Conservation (phyloP, 352 stramenopile genomes). For the Phytophthora pisi region DNA sequence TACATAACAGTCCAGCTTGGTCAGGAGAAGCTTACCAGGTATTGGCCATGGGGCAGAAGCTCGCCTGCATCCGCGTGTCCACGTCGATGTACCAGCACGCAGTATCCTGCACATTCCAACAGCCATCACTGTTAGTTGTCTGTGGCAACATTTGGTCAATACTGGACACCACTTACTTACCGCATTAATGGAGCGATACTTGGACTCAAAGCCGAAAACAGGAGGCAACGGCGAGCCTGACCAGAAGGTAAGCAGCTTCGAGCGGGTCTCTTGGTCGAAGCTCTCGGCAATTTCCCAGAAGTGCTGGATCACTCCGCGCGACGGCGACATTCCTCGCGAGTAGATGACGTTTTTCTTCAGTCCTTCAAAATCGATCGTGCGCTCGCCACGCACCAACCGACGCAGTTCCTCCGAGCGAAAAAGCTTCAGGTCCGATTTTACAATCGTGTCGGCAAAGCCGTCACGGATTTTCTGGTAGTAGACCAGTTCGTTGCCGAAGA, state of each 20-base stretch:
- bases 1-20: conserved; percentile 1
- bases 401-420: conserved; percentile 65
- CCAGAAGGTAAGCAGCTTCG: conserved; percentile 81
- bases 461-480: conserved; percentile 70
- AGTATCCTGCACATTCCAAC: conserved; percentile 43
- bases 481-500: conserved; percentile 61
- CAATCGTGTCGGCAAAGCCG: conserved; percentile 65
- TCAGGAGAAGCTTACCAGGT: conserved; percentile 55
- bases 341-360: conserved; percentile 71
- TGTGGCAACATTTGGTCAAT: neutral
- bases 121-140: conserved; percentile 4
- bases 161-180: conserved; percentile 27
- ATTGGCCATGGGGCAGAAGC: conserved; percentile 72
- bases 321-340: conserved; percentile 48
- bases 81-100: conserved; percentile 77
- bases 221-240: conserved; percentile 69
- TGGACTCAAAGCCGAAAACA: conserved; percentile 75
- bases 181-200: conserved; percentile 56
- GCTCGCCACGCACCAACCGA: conserved; percentile 52
- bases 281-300: conserved; percentile 74
- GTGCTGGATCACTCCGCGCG: conserved; percentile 46
- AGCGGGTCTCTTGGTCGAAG: conserved; percentile 58
- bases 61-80: conserved; percentile 46
- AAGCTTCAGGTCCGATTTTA: conserved; percentile 54
- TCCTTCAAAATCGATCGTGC: conserved; percentile 53